These are phyloP conservation scores for Nematocida parisii DNA, from an alignment of 371 early-diverging fungal genomes.

Conservation along the genomic window DNA sequence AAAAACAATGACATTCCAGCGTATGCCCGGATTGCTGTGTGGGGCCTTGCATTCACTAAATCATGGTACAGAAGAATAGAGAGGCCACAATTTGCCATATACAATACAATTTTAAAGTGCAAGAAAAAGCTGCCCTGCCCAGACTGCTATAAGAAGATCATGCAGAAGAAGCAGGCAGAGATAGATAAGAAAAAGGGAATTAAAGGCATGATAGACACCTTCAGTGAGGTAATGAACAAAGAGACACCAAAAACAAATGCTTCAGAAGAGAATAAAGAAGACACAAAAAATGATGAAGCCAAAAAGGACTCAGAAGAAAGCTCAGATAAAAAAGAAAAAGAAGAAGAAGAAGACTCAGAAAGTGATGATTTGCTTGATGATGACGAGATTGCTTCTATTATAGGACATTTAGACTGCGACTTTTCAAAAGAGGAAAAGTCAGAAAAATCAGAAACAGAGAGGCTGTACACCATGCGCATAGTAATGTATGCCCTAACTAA, in stretches of 20 bases:
- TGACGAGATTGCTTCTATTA: constrained; percentile 23
- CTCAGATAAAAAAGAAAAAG: not conserved
- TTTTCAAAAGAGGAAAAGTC: constrained; percentile 13
- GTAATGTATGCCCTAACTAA: constrained; percentile 29
- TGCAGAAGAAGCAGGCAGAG: constrained; percentile 6
- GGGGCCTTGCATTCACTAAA: constrained; percentile 48
- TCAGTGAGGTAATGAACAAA: not conserved
- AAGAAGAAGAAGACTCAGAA: constrained; percentile 18
- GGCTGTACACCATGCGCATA: constrained; percentile 21
- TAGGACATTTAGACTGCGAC: constrained; percentile 39
- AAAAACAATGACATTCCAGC: constrained; percentile 1
- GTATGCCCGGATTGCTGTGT: constrained; percentile 1
- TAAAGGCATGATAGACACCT: not conserved
- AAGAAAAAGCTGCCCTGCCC: constrained; percentile 28
- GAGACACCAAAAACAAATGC: not conserved
- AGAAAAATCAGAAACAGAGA: constrained; percentile 13
- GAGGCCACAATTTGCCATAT: constrained; percentile 13
- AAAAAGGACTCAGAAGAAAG: not conserved
- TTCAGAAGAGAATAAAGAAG: constrained; percentile 5
- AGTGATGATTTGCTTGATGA: not conserved
- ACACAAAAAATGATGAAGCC: not conserved
- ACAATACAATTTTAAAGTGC: constrained; percentile 44
- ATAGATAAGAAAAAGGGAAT: not conserved
- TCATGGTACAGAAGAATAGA: constrained; percentile 32
- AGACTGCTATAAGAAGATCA: constrained; percentile 23